A percentile compares a stretch with the other conserved stretches of the same genome.
Evolutionary conservation across 2,329 filamentous ascomycete species (phyloP).

Genomic region (Sporothrix curviconia): DNA sequence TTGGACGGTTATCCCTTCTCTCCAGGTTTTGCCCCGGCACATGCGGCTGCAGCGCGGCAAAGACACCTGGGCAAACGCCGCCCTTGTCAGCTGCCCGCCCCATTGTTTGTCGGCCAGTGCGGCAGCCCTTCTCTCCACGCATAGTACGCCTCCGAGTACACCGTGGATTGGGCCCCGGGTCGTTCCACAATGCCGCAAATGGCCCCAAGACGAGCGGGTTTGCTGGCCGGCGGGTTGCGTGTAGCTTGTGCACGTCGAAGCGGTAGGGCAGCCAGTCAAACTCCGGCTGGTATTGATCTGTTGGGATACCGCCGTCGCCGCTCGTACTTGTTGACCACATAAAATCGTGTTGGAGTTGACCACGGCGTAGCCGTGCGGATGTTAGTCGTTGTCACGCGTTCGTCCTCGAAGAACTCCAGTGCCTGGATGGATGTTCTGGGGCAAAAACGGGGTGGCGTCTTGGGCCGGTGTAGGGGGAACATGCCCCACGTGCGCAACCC

Average conservation of each 20-base stretch:
- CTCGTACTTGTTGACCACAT: slow-evolving; percentile 45
- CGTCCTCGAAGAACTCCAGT: slow-evolving; percentile 48
- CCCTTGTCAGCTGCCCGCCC: slow-evolving; percentile 39
- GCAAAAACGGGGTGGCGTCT: slow-evolving; percentile 32
- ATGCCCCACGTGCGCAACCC: slow-evolving; percentile 51
- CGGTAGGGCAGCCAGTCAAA: slow-evolving; percentile 44
- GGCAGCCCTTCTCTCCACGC: slow-evolving; percentile 44
- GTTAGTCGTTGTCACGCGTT: slow-evolving; percentile 39
- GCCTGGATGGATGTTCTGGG: slow-evolving; percentile 44
- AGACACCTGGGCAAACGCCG: slow-evolving; percentile 33
- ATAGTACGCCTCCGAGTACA: slow-evolving; percentile 46
- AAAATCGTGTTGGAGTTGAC: slow-evolving; percentile 50
- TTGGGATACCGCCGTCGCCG: slow-evolving; percentile 33
- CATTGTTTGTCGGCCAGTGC: slow-evolving; percentile 46
- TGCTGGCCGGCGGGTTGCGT: slow-evolving; percentile 37
- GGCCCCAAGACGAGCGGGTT: slow-evolving; percentile 40
- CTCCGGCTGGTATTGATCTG: no score
- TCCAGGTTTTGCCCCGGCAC: slow-evolving; percentile 46
- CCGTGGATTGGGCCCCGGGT: slow-evolving; percentile 46
- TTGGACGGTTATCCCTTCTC: slow-evolving; percentile 32
- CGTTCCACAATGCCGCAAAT: slow-evolving; percentile 48
- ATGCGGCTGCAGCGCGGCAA: slow-evolving; percentile 33
- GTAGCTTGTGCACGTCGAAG: slow-evolving; percentile 43
- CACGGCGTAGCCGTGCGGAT: slow-evolving; percentile 39
- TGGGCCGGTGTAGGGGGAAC: slow-evolving; percentile 38